Percentiles rank a stretch among this genome's conserved stretches.
These are phyloP conservation scores for Ophiostoma sp. DNA, from an alignment of 2,329 filamentous ascomycete genomes.

Conservation along the genomic window DNA sequence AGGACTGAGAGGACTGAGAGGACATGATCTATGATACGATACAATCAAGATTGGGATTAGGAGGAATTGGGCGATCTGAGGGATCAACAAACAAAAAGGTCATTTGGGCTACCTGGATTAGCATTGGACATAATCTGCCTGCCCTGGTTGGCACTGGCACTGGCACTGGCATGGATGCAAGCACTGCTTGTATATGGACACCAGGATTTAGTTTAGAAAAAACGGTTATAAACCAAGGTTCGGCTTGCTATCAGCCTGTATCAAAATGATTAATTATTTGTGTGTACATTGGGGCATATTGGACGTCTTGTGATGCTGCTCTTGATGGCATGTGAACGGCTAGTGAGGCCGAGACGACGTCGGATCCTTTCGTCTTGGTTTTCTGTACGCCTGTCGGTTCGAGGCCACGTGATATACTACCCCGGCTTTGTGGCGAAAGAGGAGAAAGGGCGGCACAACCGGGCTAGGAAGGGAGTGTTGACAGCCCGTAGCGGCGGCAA, in stretches of 20 bases:
- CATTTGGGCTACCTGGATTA: background rate
- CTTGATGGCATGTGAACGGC: too few species aligned
- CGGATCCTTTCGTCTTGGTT: too few species aligned
- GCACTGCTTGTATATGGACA: too few species aligned
- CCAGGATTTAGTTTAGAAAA: too few species aligned
- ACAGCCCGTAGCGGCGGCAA: conserved; percentile 10
- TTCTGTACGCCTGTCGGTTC: background rate
- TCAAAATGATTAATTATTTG: too few species aligned
- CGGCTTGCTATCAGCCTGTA: background rate
- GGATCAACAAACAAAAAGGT: background rate
- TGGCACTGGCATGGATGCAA: background rate
- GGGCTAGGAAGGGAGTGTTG: background rate
- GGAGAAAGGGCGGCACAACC: background rate
- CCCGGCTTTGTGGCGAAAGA: background rate
- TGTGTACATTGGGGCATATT: background rate
- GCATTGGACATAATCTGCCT: background rate
- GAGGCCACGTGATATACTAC: background rate
- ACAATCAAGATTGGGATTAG: background rate
- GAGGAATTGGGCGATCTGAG: too few species aligned
- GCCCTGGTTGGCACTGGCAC: background rate
- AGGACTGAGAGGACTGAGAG: background rate
- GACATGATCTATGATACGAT: background rate
- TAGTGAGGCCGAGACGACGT: too few species aligned
- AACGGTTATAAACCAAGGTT: background rate
- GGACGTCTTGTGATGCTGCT: too few species aligned